A percentile compares a stretch with the other conserved stretches of the same genome.
Conservation (phyloP, 192 early-diverging fungal genomes). For the Backusella tuberculispora region DNA sequence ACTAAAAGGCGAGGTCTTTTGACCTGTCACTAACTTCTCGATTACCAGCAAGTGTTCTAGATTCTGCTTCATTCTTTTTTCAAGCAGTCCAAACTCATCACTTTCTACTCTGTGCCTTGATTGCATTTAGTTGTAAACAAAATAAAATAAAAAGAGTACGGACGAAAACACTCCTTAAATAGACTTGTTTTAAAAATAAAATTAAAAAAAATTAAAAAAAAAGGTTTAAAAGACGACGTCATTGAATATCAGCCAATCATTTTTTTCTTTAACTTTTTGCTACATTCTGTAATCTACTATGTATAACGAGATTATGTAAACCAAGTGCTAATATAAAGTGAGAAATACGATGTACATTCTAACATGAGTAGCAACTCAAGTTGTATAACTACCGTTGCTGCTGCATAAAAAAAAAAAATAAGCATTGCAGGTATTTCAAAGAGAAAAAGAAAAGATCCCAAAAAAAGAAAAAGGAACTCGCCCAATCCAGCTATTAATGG, state of each 20-base stretch:
- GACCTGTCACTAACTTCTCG: neutral
- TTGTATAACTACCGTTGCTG: too few species aligned
- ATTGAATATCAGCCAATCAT: neutral
- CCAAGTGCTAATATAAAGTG: too few species aligned
- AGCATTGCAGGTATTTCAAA: too few species aligned
- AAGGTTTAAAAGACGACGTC: neutral
- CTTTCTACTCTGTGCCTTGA: neutral
- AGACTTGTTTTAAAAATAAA: too few species aligned
- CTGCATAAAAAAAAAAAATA: too few species aligned
- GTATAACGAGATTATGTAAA: too few species aligned
- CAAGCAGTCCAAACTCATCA: neutral
- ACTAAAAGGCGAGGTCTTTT: neutral
- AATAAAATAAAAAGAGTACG: neutral
- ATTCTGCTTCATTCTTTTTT: conserved; percentile 2
- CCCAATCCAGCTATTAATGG: too few species aligned
- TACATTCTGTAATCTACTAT: too few species aligned
- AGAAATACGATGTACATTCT: too few species aligned
- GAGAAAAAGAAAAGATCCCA: too few species aligned
- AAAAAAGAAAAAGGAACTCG: too few species aligned
- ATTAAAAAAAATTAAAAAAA: neutral
- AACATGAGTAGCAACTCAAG: too few species aligned
- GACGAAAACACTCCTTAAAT: neutral
- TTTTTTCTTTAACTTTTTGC: neutral
- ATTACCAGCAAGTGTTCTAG: neutral
- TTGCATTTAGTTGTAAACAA: neutral